phyloP scores from a whole-genome alignment of 192 early-diverging fungal genomes.

The Gaertneriomyces sp. region DNA sequence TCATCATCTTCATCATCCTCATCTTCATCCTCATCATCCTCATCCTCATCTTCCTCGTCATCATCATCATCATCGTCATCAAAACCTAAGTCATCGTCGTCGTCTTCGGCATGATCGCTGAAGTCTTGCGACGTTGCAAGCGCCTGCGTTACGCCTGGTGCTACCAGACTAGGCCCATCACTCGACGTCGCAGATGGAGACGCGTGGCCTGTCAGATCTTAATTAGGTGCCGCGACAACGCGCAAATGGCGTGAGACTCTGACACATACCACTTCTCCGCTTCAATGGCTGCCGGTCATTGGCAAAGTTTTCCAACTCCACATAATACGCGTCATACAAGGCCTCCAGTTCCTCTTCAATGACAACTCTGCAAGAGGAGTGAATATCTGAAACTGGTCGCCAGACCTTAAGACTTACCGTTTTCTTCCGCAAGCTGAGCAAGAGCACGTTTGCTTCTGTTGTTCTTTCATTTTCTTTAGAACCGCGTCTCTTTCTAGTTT shows the following conservation, averaged over 20 bases:
- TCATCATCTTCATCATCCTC: slow-evolving; percentile 61
- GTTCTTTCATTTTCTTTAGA: slow-evolving; percentile 84
- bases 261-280: no score
- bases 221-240: no score
- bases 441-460: slow-evolving; percentile 79
- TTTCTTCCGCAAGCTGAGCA: slow-evolving; percentile 80
- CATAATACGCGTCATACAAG: slow-evolving; percentile 85
- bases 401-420: slow-evolving; percentile 47
- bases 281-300: slow-evolving; percentile 52
- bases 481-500: slow-evolving; percentile 84
- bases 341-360: slow-evolving; percentile 84
- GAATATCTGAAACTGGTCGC: background rate
- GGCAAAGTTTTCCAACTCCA: slow-evolving; percentile 82
- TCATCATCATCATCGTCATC: slow-evolving; percentile 50
- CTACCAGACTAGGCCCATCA: no score
- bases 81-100: slow-evolving; percentile 43
- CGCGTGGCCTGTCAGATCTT: no score
- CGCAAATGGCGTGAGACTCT: no score
- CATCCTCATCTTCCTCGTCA: slow-evolving; percentile 52
- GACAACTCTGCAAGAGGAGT: slow-evolving; percentile 46
- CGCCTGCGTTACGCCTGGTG: no score
- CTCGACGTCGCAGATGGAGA: no score
- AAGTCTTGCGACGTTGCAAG: no score
- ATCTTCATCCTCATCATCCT: slow-evolving; percentile 49
- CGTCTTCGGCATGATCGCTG: slow-evolving; percentile 40